Conservation (phyloP, 2,329 filamentous ascomycete species). For the Cercospora nicotianae region DNA sequence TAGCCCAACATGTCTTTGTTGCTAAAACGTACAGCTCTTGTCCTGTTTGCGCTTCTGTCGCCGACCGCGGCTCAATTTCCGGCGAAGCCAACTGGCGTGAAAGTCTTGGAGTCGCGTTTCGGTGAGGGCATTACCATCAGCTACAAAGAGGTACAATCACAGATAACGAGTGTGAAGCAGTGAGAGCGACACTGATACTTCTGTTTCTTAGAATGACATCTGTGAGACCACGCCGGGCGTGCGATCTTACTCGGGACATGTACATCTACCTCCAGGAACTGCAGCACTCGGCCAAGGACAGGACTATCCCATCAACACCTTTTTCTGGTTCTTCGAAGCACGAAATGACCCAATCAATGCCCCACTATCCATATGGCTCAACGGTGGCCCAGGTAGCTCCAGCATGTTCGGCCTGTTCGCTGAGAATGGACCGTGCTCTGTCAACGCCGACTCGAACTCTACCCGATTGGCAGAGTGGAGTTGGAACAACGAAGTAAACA, state of each 20-base stretch:
- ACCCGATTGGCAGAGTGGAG: slow-evolving; percentile 56
- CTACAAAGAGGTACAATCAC: slow-evolving; percentile 37
- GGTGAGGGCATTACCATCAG: slow-evolving; percentile 38
- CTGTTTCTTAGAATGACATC: slow-evolving; percentile 36
- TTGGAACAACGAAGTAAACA: slow-evolving; percentile 60
- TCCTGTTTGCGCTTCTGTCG: neutral
- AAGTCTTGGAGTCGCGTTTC: slow-evolving; percentile 44
- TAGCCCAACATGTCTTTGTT: neutral
- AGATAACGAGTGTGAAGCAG: neutral
- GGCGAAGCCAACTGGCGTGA: slow-evolving; percentile 43
- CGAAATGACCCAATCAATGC: slow-evolving; percentile 55
- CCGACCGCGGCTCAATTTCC: slow-evolving; percentile 42
- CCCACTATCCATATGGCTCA: slow-evolving; percentile 59
- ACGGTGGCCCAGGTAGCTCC: slow-evolving; percentile 58
- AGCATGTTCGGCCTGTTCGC: slow-evolving; percentile 52
- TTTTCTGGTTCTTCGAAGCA: slow-evolving; percentile 54
- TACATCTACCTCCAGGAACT: slow-evolving; percentile 46
- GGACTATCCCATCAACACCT: slow-evolving; percentile 13
- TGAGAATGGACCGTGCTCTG: slow-evolving; percentile 57
- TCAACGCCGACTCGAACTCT: slow-evolving; percentile 55
- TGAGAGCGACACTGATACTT: slow-evolving; percentile 26
- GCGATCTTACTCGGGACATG: slow-evolving; percentile 60
- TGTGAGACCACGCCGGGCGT: slow-evolving; percentile 60
- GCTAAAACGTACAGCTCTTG: neutral
- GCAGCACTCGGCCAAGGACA: slow-evolving; percentile 1